Base-by-base conservation (phyloP, 1,284 basidiomycete genomes). In the Ganoderma resinaceum region DNA sequence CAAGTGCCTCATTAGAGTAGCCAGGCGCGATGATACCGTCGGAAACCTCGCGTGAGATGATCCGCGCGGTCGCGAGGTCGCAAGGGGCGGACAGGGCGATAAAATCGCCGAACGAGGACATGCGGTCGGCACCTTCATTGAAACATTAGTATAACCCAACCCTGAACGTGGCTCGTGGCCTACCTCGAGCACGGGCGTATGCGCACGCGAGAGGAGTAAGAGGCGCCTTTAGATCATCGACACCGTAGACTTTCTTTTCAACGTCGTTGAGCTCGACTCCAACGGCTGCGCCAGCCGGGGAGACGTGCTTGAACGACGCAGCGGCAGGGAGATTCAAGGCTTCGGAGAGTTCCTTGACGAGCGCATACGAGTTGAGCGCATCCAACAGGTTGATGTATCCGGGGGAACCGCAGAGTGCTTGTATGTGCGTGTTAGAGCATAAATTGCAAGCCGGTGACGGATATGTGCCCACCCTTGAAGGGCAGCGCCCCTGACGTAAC, bases 341-440 rank as follows among this genome's bases (percentile, higher is more conserved):
- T 74, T 91, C 92, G 62, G 96, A 91, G 12, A 99, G 89, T 81
- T 99, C 97, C 78, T 93, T 95, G 70, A 99, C 97, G 61, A 99
- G 90, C 0, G 95, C 97, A 80, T 94, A 99, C 9, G 97, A 97
- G 82, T 99, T 99, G 77, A 99, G 89, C 0, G 96, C 96, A 77
- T 99, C 98, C 67, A 99, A 88, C n/a, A 99, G 88, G 85, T 99
- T 99, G 86, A 99, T 99, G 83, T 99, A 99, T 53, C 97, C 98
- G 9, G 97, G 98, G 33, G 97, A 97, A 29, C 98, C 98, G 75
- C 90, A 92, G 23, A 99, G 86, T 53, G 93, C 97, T 96, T 74
- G 14, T 59, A 62, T 33, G 3, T 37, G 4, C 23, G 37, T 31
- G 62, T 68, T 20, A 31, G 33, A 31, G 20, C 46, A 29, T 26